phyloP scores from a whole-genome alignment of 306 rosid species.

The Pyrus betulifolia region DNA sequence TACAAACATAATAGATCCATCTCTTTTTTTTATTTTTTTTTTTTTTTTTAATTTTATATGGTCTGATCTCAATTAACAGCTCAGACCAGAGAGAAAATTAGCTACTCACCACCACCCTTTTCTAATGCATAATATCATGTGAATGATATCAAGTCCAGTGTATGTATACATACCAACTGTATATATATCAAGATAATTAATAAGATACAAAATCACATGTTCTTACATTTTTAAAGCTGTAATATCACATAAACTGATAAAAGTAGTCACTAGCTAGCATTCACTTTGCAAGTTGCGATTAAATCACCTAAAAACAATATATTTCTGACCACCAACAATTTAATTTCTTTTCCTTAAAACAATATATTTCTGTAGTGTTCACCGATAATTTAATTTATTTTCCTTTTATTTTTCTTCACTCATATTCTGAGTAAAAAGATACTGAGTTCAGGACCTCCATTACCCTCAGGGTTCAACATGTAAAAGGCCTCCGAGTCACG shows the following conservation, averaged over 20 bases:
- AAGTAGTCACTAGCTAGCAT: conserved; percentile 4
- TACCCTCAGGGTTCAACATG: conserved; percentile 91
- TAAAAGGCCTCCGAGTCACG: conserved; percentile 96
- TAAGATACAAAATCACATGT: conserved; percentile 1
- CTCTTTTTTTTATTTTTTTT: background rate
- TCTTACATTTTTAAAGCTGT: background rate
- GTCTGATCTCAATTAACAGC: background rate
- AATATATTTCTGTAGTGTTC: background rate
- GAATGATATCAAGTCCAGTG: background rate
- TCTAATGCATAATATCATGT: background rate
- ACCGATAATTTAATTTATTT: background rate
- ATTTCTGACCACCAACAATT: background rate
- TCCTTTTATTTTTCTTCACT: background rate
- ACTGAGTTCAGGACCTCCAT: conserved; percentile 87
- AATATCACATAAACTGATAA: background rate
- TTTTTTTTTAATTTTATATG: background rate
- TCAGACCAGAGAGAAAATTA: background rate
- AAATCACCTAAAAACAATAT: background rate
- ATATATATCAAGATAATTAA: background rate
- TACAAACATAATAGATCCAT: background rate
- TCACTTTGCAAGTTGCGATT: background rate
- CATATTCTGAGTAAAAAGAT: conserved; percentile 76
- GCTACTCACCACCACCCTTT: background rate
- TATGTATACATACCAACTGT: background rate
- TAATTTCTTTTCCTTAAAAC: background rate